phyloP scores from a whole-genome alignment of 2,329 filamentous ascomycete species.

The Verticillium dahliae region DNA sequence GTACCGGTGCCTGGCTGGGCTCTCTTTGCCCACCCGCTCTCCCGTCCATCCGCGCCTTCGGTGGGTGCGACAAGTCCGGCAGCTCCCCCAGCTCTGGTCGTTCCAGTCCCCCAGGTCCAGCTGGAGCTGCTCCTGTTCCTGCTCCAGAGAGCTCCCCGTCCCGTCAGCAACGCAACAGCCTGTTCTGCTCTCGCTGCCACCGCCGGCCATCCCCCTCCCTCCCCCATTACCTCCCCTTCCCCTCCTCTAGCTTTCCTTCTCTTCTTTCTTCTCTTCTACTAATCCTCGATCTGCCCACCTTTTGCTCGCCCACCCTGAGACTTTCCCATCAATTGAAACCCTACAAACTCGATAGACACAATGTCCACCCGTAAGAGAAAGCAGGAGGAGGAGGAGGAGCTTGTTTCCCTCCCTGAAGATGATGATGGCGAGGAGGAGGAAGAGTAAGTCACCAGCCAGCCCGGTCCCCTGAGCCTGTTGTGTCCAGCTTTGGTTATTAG shows the following conservation, averaged over 20 bases:
- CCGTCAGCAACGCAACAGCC: neutral
- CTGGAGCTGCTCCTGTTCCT: constrained; percentile 2
- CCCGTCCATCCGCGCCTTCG: constrained; percentile 1
- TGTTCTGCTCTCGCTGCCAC: constrained; percentile 5
- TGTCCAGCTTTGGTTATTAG: neutral
- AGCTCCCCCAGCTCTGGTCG: constrained; percentile 1
- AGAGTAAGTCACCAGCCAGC: constrained; percentile 35
- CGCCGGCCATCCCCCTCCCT: constrained; percentile 8
- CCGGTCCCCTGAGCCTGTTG: neutral
- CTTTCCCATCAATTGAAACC: constrained; percentile 18
- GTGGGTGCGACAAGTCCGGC: neutral
- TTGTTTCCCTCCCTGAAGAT: constrained; percentile 46
- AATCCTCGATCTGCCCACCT: constrained; percentile 6
- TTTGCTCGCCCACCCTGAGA: neutral
- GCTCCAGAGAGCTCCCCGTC: constrained; percentile 7
- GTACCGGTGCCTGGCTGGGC: neutral
- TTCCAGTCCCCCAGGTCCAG: constrained; percentile 1
- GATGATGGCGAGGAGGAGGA: constrained; percentile 46
- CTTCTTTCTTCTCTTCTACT: constrained; percentile 5
- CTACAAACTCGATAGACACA: constrained; percentile 10
- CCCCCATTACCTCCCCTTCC: constrained; percentile 6
- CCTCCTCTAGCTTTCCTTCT: constrained; percentile 6
- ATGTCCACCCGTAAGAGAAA: constrained; percentile 50
- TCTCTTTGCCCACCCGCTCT: neutral
- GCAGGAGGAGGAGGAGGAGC: constrained; percentile 46